phyloP scores from a whole-genome alignment of 1,284 basidiomycete species.

The Calocybe gambosa region DNA sequence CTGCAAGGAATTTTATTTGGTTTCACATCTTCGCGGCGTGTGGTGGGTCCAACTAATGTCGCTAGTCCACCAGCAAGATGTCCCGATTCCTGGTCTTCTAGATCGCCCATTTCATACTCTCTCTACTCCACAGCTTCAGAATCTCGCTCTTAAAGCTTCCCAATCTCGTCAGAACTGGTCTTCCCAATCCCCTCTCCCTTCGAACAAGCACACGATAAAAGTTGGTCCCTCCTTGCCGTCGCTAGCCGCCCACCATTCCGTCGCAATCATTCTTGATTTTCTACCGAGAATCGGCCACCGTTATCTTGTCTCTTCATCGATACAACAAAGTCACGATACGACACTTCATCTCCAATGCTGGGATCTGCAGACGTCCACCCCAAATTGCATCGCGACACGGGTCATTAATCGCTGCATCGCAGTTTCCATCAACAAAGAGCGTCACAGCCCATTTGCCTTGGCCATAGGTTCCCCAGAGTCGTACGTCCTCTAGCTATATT shows the following conservation, averaged over 20 bases:
- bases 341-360: constrained; percentile 42
- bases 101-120: constrained; percentile 27
- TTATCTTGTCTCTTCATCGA: constrained; percentile 40
- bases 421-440: constrained; percentile 35
- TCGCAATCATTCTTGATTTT: constrained; percentile 36
- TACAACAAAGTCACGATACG: constrained; percentile 17
- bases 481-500: constrained; percentile 20
- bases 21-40: constrained; percentile 41
- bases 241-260: constrained; percentile 21
- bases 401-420: constrained; percentile 30
- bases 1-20: constrained; percentile 33
- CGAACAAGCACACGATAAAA: constrained; percentile 22
- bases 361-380: constrained; percentile 32
- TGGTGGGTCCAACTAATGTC: constrained; percentile 43
- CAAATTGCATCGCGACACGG: constrained; percentile 32
- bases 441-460: constrained; percentile 24
- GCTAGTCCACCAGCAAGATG: constrained; percentile 33
- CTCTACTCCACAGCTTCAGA: constrained; percentile 37
- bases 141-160: constrained; percentile 31
- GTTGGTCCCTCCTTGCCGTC: constrained; percentile 19
- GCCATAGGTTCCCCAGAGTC: constrained; percentile 35
- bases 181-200: constrained; percentile 30
- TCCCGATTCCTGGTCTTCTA: constrained; percentile 40
- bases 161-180: constrained; percentile 43
- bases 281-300: constrained; percentile 31